Percentiles rank a stretch among this genome's conserved stretches.
Evolutionary conservation across 768 basidiomycete genomes (phyloP).

Genomic region (Mycena venus): DNA sequence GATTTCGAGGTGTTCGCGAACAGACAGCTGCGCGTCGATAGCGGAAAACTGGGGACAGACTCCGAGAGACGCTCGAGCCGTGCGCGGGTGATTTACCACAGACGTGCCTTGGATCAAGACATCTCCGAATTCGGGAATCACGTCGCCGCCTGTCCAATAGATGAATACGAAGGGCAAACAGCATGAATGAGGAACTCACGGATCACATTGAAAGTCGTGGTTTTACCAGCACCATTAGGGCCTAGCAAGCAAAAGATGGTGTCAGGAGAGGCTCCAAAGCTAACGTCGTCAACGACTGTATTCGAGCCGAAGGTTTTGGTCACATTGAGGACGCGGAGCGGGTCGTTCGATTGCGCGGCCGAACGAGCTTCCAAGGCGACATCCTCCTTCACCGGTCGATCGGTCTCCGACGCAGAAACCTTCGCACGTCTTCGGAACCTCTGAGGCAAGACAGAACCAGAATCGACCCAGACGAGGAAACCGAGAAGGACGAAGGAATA

Average conservation of each 20-base stretch:
- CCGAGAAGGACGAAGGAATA: conserved; percentile 70
- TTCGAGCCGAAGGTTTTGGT: conserved; percentile 71
- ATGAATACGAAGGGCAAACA: not conserved
- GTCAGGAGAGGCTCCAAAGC: conserved; percentile 72
- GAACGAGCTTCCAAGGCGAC: conserved; percentile 67
- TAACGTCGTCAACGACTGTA: conserved; percentile 80
- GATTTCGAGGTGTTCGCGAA: conserved; percentile 79
- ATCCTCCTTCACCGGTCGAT: conserved; percentile 55
- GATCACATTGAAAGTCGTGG: conserved; percentile 86
- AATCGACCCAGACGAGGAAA: conserved; percentile 80
- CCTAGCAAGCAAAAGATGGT: conserved; percentile 81
- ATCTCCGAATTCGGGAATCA: conserved; percentile 77
- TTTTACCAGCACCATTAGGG: conserved; percentile 89
- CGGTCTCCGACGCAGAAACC: conserved; percentile 10
- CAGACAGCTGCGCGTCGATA: conserved; percentile 83
- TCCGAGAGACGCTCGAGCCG: conserved; percentile 77
- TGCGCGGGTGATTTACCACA: conserved; percentile 72
- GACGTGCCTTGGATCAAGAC: conserved; percentile 77
- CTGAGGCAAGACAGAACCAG: conserved; percentile 68
- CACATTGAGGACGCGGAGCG: conserved; percentile 73
- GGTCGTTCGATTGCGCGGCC: conserved; percentile 63
- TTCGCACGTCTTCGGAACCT: conserved; percentile 42
- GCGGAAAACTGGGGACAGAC: conserved; percentile 91
- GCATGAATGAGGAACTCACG: conserved; percentile 57
- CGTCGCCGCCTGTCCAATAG: conserved; percentile 68